These are phyloP conservation scores for Inonotus hispidus DNA, from an alignment of 1,284 basidiomycete genomes.

Conservation along the genomic window DNA sequence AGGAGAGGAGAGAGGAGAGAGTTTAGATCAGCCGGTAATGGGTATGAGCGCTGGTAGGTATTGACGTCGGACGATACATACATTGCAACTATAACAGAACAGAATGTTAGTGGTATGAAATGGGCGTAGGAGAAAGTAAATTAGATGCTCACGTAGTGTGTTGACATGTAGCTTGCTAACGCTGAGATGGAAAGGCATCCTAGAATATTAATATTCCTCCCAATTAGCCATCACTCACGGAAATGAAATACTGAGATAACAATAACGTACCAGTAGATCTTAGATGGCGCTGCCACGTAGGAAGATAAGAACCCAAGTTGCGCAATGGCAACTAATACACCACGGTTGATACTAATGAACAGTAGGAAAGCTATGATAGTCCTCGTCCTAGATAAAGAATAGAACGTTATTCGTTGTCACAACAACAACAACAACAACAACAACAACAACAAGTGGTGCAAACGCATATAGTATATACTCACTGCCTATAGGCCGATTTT, in stretches of 20 bases:
- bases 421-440: too few relatives aligned
- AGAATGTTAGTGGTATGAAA: background rate
- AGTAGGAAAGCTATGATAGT: slow-evolving; percentile 7
- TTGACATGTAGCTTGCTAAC: slow-evolving; percentile 18
- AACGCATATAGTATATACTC: too few relatives aligned
- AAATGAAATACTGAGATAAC: background rate
- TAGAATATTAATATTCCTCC: background rate
- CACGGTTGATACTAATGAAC: slow-evolving; percentile 16
- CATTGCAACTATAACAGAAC: slow-evolving; percentile 10
- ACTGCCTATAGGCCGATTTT: slow-evolving; percentile 11
- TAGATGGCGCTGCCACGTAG: slow-evolving; percentile 4
- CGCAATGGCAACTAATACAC: slow-evolving; percentile 12
- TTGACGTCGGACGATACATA: background rate
- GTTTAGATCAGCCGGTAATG: too few relatives aligned
- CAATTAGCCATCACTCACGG: too few relatives aligned
- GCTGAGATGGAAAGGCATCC: slow-evolving; percentile 17
- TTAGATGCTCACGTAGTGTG: slow-evolving; percentile 13
- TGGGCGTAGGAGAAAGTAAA: background rate
- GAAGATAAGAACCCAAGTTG: slow-evolving; percentile 11
- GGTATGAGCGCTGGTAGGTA: too few relatives aligned
- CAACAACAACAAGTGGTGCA: too few relatives aligned
- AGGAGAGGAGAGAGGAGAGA: too few relatives aligned
- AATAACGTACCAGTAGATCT: slow-evolving; percentile 12
- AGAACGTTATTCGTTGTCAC: too few relatives aligned
- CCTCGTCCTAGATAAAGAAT: slow-evolving; percentile 4